These are phyloP conservation scores for Rhizopus delemar DNA, from an alignment of 371 early-diverging fungal species.

Conservation along the genomic window DNA sequence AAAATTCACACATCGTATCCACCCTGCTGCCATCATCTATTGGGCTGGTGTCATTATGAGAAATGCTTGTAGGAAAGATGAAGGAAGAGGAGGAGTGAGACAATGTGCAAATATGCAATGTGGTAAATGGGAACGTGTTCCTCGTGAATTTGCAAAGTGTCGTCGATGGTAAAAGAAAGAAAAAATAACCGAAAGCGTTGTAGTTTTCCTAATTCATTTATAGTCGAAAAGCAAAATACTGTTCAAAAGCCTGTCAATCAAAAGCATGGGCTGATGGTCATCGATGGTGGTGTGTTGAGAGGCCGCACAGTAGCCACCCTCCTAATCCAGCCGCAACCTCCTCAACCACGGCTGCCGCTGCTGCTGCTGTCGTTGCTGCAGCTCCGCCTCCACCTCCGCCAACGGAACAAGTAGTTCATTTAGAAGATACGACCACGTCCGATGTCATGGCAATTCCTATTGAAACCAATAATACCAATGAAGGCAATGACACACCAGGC, in stretches of 20 bases:
- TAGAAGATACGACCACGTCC: constrained; percentile 27
- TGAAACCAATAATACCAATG: constrained; percentile 5
- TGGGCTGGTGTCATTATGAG: constrained; percentile 85
- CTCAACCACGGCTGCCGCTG: constrained; percentile 25
- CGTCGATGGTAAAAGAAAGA: constrained; percentile 57
- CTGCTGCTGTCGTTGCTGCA: constrained; percentile 27
- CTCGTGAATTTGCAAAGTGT: constrained; percentile 83
- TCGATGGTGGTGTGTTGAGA: constrained; percentile 79
- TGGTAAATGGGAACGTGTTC: constrained; percentile 73
- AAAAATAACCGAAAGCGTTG: background rate
- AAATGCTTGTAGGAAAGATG: constrained; percentile 79
- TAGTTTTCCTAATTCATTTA: background rate
- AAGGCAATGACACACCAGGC: constrained; percentile 4
- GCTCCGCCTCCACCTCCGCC: constrained; percentile 34
- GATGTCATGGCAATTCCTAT: constrained; percentile 35
- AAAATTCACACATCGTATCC: constrained; percentile 67
- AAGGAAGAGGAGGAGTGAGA: constrained; percentile 66
- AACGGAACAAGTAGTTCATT: constrained; percentile 36
- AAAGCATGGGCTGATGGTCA: constrained; percentile 80
- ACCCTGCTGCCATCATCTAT: constrained; percentile 69
- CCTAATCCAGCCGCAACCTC: constrained; percentile 33
- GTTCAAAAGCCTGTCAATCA: constrained; percentile 74
- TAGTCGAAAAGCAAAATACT: constrained; percentile 77
- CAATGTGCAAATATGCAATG: constrained; percentile 79
- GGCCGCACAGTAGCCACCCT: constrained; percentile 40